These are phyloP conservation scores for Crithidia fasciculata DNA, from an alignment of 208 protist genomes.

Conservation along the genomic window DNA sequence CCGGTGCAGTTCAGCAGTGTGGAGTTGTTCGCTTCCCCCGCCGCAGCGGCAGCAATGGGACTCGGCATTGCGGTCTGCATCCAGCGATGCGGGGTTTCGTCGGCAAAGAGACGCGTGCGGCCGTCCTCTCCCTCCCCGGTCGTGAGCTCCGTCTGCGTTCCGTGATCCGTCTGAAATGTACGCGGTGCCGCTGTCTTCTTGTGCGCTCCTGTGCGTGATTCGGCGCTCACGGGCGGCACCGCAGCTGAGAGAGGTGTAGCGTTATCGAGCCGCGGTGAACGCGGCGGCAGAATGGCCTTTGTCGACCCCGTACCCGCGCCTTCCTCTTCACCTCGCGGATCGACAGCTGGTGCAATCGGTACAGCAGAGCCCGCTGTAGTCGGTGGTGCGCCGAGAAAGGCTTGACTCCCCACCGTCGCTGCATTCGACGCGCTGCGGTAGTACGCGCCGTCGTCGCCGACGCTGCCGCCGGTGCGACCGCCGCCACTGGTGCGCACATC, in stretches of 20 bases:
- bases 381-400: not conserved
- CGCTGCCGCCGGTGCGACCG: slow-evolving; percentile 7
- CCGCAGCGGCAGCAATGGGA: slow-evolving; percentile 9
- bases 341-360: not conserved
- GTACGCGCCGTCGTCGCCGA: slow-evolving; percentile 9
- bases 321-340: not conserved
- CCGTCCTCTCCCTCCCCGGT: not conserved
- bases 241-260: not conserved
- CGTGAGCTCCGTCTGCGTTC: slow-evolving; percentile 31
- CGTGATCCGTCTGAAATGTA: slow-evolving; percentile 29
- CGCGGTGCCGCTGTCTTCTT: no score
- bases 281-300: not conserved
- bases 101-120: not conserved
- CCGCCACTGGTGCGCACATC: slow-evolving; percentile 10
- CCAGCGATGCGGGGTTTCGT: slow-evolving; percentile 10
- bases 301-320: not conserved
- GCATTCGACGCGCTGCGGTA: slow-evolving; percentile 34
- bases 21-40: slow-evolving; percentile 9
- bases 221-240: not conserved
- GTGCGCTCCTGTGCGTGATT: no score
- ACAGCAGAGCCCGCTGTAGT: not conserved
- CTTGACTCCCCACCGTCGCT: slow-evolving; percentile 41
- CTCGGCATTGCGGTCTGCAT: slow-evolving; percentile 12
- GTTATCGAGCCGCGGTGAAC: not conserved
- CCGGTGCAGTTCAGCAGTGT: slow-evolving; percentile 6